Evolutionary conservation across 352 stramenopile species (phyloP).

Genomic region (Phytophthora europaea): DNA sequence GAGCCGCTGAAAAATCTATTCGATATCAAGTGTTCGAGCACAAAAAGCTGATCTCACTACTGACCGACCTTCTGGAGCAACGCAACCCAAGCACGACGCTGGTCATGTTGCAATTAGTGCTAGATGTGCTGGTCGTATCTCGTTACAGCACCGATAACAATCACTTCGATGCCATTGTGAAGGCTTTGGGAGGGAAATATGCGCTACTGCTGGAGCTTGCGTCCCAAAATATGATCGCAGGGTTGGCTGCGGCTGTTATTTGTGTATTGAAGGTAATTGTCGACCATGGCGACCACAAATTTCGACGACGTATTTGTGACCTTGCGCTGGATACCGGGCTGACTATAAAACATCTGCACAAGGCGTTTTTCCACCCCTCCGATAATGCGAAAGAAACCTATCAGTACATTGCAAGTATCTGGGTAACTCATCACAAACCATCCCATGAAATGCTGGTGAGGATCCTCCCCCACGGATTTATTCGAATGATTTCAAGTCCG

Average conservation of each 20-base stretch:
- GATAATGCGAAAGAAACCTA: slow-evolving; percentile 73
- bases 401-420: slow-evolving; percentile 81
- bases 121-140: slow-evolving; percentile 71
- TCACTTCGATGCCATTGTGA: slow-evolving; percentile 81
- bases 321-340: slow-evolving; percentile 69
- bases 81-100: slow-evolving; percentile 63
- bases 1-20: slow-evolving; percentile 62
- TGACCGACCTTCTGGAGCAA: slow-evolving; percentile 63
- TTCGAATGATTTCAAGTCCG: slow-evolving; percentile 77
- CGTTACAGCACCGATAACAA: slow-evolving; percentile 77
- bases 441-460: slow-evolving; percentile 77
- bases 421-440: slow-evolving; percentile 77
- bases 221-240: slow-evolving; percentile 58
- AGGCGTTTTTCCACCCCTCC: slow-evolving; percentile 74
- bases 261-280: slow-evolving; percentile 78
- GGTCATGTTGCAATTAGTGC: slow-evolving; percentile 67
- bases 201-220: slow-evolving; percentile 59
- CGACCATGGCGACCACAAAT: slow-evolving; percentile 70
- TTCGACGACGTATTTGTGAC: slow-evolving; percentile 76
- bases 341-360: slow-evolving; percentile 66
- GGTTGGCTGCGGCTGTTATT: slow-evolving; percentile 65
- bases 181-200: slow-evolving; percentile 65
- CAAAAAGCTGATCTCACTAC: slow-evolving; percentile 66
- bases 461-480: slow-evolving; percentile 76
- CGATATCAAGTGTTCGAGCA: slow-evolving; percentile 71